Conservation (phyloP, 352 stramenopile genomes). For the Bremia lactucae region DNA sequence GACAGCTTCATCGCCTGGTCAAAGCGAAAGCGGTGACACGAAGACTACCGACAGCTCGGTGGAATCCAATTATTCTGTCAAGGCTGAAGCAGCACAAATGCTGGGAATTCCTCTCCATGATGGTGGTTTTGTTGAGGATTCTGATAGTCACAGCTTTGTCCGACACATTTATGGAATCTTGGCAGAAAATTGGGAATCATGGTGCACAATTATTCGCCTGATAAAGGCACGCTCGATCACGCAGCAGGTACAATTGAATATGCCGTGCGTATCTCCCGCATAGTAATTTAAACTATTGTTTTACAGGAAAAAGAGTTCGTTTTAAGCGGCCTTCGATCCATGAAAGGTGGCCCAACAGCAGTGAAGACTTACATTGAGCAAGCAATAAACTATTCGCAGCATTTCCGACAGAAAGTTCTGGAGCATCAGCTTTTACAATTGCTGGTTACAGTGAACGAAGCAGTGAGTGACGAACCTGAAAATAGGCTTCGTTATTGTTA, state of each 20-base stretch:
- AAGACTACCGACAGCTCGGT: conserved; percentile 45
- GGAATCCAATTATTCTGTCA: conserved; percentile 71
- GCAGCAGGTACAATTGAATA: conserved; percentile 34
- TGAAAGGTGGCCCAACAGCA: conserved; percentile 53
- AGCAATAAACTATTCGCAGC: conserved; percentile 42
- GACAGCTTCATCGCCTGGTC: conserved; percentile 51
- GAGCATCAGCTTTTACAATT: conserved; percentile 37
- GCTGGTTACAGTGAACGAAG: conserved; percentile 19
- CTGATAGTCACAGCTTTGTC: conserved; percentile 47
- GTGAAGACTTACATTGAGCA: conserved; percentile 65
- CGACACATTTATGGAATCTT: conserved; percentile 62
- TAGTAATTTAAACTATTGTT: conserved; percentile 1
- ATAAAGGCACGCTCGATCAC: conserved; percentile 63
- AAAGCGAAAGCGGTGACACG: conserved; percentile 51
- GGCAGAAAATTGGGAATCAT: conserved; percentile 77
- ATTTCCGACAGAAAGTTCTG: conserved; percentile 64
- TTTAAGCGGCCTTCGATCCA: conserved; percentile 49
- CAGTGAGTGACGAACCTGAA: conserved; percentile 1
- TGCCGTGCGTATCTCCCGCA: conserved; percentile 1
- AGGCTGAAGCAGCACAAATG: conserved; percentile 63
- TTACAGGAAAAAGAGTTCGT: conserved; percentile 71
- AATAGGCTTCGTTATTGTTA: too few relatives aligned
- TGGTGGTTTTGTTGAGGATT: conserved; percentile 38
- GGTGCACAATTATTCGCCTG: conserved; percentile 74
- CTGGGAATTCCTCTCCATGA: conserved; percentile 71